Percentiles rank a stretch among this genome's conserved stretches.
phyloP scores from a whole-genome alignment of 1,284 basidiomycete species.

The Omphalotus olearius region DNA sequence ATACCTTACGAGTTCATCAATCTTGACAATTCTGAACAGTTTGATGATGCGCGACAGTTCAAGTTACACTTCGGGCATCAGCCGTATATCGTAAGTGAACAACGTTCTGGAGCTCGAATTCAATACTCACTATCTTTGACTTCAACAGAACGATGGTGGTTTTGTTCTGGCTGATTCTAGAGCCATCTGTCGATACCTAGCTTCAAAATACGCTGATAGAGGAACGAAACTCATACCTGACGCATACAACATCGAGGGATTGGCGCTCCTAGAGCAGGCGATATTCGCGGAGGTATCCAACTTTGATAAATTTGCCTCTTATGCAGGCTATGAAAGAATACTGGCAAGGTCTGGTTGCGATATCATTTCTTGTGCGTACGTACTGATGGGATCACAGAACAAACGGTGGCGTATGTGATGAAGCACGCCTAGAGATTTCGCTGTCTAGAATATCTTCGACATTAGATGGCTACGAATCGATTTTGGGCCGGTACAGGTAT shows the following conservation, averaged over 20 bases:
- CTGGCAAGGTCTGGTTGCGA: constrained; percentile 4
- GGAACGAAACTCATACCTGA: constrained; percentile 19
- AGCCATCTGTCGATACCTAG: constrained; percentile 44
- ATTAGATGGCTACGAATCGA: constrained; percentile 40
- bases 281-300: constrained; percentile 4
- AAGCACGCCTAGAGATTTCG: background rate
- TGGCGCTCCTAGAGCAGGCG: constrained; percentile 10
- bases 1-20: constrained; percentile 36
- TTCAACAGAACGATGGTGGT: constrained; percentile 32
- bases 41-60: constrained; percentile 28
- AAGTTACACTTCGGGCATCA: constrained; percentile 7
- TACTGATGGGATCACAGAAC: background rate
- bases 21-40: constrained; percentile 32
- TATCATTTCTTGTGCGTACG: background rate
- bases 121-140: background rate
- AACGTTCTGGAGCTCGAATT: background rate
- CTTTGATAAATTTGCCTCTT: constrained; percentile 5
- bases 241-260: background rate
- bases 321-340: constrained; percentile 6
- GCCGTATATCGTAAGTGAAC: constrained; percentile 41
- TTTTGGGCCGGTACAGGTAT: constrained; percentile 44
- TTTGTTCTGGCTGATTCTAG: constrained; percentile 44
- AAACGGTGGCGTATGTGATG: constrained; percentile 22
- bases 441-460: constrained; percentile 16
- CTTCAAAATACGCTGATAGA: constrained; percentile 33